Evolutionary conservation across 768 basidiomycete genomes (phyloP), one percentile per base, ranked within the genome.

Genomic region (Obba rivulosa): DNA sequence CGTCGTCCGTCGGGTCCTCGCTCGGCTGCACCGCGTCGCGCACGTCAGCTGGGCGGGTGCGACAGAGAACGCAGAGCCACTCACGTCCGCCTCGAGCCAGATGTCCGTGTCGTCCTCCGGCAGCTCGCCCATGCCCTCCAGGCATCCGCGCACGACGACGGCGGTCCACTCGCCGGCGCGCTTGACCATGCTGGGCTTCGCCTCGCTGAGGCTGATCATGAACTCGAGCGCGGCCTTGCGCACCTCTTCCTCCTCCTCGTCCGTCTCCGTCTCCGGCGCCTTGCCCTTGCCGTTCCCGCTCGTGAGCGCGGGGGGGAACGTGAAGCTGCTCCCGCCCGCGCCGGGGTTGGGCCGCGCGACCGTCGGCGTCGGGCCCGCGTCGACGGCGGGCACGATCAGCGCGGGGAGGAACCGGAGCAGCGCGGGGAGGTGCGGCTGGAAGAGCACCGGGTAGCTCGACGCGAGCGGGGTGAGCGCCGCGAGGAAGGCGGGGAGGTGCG

Each of bases 101-200:
- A 62, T 67, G 0, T 76, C 72, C 47, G 81, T 62, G 49, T 69
- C 66, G 34, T 79, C 84, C 35, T 85, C 83, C 0, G 82, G 79
- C 17, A 90, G 70, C 63, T 87, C 86, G 16, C 84, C 80, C 81
- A 92, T 87, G 2, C 86, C 87, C 62, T 91, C 87, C 34, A 91
- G 61, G 65, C 87, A 90, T 8, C 85, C 85, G 2, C 85, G 70
- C 0, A 92, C 84, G 34, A 89, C 66, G 14, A 80, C 73, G 8
- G 72, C 73, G 1, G 81, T 79, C 88, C 88, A 92, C 0, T 83
- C 87, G 20, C 76, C 72, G 0, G 81, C 78, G 35, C 79, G 74
- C 54, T 75, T 73, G 7, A 85, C 86, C 79, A 90, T 84, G 3
- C 68, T 66, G 0, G 88, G 82, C 31, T 76, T 73, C 2, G 87